A percentile compares a stretch with the other conserved stretches of the same genome.
These are phyloP conservation scores for Ormosia emarginata DNA, from an alignment of 306 rosid genomes.

Conservation along the genomic window DNA sequence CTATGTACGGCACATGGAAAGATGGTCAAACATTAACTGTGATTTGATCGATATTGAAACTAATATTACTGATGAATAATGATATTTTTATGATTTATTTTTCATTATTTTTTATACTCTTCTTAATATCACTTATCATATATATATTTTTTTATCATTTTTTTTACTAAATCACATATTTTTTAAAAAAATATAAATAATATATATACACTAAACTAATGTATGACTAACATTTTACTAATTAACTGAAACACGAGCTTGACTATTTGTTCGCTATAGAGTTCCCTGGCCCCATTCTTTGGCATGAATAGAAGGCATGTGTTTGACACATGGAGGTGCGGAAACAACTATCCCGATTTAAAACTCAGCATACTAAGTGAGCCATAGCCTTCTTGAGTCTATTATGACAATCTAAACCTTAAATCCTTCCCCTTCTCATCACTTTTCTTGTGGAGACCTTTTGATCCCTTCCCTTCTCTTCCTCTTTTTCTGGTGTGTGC, in stretches of 20 bases:
- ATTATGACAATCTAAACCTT: background rate
- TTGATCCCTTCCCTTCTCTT: background rate
- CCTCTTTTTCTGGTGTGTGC: background rate
- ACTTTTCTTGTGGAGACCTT: background rate
- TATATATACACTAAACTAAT: no score
- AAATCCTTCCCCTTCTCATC: background rate
- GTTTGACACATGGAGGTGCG: background rate
- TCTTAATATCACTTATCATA: no score
- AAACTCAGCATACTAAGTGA: background rate
- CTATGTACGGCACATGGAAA: background rate
- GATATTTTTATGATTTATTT: no score
- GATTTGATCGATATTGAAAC: background rate
- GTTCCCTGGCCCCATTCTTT: background rate
- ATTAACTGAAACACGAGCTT: background rate
- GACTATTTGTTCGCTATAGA: background rate
- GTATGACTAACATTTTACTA: no score
- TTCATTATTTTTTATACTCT: no score
- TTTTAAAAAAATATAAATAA: no score
- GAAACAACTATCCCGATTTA: background rate
- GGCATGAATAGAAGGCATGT: background rate
- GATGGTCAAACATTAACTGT: constrained; percentile 20
- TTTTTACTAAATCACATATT: no score
- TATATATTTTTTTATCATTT: no score
- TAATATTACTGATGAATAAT: no score
- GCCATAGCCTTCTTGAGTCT: background rate